Evolutionary conservation across 169 alveolate genomes (phyloP).

Genomic region (Neospora caninum): DNA sequence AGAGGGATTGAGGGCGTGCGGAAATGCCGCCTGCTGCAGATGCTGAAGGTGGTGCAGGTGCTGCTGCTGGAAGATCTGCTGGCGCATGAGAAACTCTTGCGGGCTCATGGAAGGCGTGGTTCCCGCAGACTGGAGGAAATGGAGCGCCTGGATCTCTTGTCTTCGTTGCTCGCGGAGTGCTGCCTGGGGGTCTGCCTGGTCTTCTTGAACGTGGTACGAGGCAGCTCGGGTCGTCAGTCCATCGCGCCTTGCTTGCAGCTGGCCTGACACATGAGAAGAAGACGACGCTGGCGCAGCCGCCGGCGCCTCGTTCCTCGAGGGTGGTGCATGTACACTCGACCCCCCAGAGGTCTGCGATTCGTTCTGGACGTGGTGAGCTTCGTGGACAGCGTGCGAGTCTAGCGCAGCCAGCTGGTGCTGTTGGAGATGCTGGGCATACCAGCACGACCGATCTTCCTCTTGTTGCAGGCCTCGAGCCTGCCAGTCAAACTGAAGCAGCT

Average conservation of each 20-base stretch:
- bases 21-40: slow-evolving; percentile 6
- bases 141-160: neutral
- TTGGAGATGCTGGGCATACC: neutral
- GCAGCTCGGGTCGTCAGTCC: neutral
- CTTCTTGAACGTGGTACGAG: neutral
- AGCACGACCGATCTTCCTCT: neutral
- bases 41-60: neutral
- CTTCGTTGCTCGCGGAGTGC: neutral
- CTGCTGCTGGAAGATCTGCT: slow-evolving; percentile 17
- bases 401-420: neutral
- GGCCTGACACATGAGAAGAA: neutral
- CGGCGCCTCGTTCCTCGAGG: neutral
- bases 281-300: neutral
- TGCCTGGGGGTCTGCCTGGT: neutral
- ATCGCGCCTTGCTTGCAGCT: neutral
- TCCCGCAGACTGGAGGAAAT: neutral
- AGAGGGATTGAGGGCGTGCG: neutral
- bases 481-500: neutral
- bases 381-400: neutral
- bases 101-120: neutral
- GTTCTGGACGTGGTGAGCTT: neutral
- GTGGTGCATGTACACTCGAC: neutral
- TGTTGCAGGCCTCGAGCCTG: neutral
- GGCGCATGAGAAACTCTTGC: neutral
- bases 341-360: neutral